A percentile compares a stretch with the other conserved stretches of the same genome.
Conservation (phyloP, 768 basidiomycete species). For the Boletus sp. region DNA sequence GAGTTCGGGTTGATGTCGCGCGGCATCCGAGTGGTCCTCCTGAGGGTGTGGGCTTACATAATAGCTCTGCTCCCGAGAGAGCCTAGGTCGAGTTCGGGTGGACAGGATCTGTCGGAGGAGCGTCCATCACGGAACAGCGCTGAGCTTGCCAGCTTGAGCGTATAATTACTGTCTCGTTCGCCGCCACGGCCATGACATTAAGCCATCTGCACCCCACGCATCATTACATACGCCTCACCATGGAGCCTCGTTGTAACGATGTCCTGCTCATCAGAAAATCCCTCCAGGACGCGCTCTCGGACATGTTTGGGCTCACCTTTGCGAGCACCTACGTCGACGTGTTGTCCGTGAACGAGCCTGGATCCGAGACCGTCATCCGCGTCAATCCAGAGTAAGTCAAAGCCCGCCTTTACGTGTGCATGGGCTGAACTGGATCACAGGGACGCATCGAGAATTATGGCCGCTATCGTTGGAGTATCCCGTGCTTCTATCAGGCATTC, state of each 20-base stretch:
- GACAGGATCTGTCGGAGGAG: not conserved
- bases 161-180: too few species aligned
- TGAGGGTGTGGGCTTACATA: constrained; percentile 22
- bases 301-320: constrained; percentile 53
- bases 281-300: constrained; percentile 53
- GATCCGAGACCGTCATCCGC: constrained; percentile 24
- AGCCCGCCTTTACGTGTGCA: not conserved
- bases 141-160: too few species aligned
- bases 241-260: constrained; percentile 34
- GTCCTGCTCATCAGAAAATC: constrained; percentile 49
- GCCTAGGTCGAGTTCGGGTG: not conserved
- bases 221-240: constrained; percentile 23
- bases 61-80: not conserved
- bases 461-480: constrained; percentile 24
- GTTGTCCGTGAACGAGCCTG: constrained; percentile 43
- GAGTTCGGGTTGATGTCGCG: constrained; percentile 11
- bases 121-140: not conserved
- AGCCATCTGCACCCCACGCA: constrained; percentile 22
- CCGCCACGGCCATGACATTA: constrained; percentile 10
- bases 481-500: constrained; percentile 25
- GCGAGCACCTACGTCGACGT: constrained; percentile 58
- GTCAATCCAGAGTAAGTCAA: constrained; percentile 19
- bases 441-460: constrained; percentile 24
- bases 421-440: constrained; percentile 11
- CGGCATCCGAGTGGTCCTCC: constrained; percentile 7